Conservation (phyloP, 108 stramenopile genomes). For the Licmophora abbreviata region DNA sequence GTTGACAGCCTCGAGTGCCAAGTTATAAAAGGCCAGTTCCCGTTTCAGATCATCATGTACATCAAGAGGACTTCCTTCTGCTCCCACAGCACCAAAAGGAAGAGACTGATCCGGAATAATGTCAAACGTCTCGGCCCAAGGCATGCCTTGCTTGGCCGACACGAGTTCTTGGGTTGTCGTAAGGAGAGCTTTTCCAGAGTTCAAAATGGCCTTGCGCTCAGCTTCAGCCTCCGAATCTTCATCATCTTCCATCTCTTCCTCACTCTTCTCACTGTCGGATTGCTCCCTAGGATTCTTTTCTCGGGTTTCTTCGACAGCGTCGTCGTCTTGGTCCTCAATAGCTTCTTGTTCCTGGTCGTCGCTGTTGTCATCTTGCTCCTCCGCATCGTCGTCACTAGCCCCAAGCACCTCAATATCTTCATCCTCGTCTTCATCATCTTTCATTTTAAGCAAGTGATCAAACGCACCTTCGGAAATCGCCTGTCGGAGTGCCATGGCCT, state of each 20-base stretch:
- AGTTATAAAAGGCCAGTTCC: slow-evolving; percentile 94
- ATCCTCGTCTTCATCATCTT: slow-evolving; percentile 31
- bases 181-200: slow-evolving; percentile 33
- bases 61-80: slow-evolving; percentile 46
- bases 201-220: background rate
- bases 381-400: slow-evolving; percentile 11
- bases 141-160: slow-evolving; percentile 25
- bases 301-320: too few species aligned
- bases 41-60: slow-evolving; percentile 96
- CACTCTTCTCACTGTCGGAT: slow-evolving; percentile 15
- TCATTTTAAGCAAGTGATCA: slow-evolving; percentile 23
- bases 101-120: slow-evolving; percentile 56
- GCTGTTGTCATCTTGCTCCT: slow-evolving; percentile 9
- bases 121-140: slow-evolving; percentile 75
- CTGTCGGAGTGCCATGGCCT: slow-evolving; percentile 46
- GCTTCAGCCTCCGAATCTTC: slow-evolving; percentile 5
- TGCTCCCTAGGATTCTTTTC: slow-evolving; percentile 4
- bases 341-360: slow-evolving; percentile 2
- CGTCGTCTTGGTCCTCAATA: slow-evolving; percentile 6
- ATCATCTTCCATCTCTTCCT: slow-evolving; percentile 9
- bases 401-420: background rate
- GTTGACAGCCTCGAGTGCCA: slow-evolving; percentile 82
- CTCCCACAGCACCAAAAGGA: slow-evolving; percentile 52
- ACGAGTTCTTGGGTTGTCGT: slow-evolving; percentile 26
- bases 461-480: slow-evolving; percentile 34